phyloP scores from a whole-genome alignment of 768 basidiomycete species.

The Kwoniella pini region DNA sequence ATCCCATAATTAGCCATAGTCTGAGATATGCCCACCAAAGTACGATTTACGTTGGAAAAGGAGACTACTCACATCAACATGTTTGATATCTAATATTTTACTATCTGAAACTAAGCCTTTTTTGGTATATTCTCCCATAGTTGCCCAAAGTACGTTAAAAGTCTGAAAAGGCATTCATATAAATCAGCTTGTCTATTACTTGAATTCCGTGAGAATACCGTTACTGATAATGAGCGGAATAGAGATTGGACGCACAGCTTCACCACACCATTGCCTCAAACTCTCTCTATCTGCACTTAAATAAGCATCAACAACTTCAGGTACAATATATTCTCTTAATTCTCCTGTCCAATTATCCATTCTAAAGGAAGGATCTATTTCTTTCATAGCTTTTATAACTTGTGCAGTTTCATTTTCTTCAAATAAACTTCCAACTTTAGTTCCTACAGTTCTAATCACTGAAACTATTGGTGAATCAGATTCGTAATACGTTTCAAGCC shows the following conservation, averaged over 20 bases:
- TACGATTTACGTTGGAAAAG: neutral
- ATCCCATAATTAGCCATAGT: neutral
- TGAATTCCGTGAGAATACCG: neutral
- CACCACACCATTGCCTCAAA: constrained; percentile 86
- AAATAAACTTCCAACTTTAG: constrained; percentile 76
- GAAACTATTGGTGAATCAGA: constrained; percentile 88
- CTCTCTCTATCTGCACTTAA: constrained; percentile 83
- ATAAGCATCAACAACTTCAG: constrained; percentile 96
- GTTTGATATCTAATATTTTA: constrained; percentile 92
- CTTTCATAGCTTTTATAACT: constrained; percentile 80
- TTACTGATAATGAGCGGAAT: neutral
- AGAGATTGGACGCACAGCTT: constrained; percentile 68
- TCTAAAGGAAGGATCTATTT: constrained; percentile 83
- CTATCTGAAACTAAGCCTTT: constrained; percentile 91
- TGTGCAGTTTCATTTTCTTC: constrained; percentile 99
- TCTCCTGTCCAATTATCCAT: constrained; percentile 86
- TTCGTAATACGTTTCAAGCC: constrained; percentile 70
- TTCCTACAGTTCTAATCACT: constrained; percentile 76
- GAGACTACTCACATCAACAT: constrained; percentile 77
- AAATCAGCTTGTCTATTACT: too few species aligned
- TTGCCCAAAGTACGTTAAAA: constrained; percentile 97
- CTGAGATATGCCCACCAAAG: neutral
- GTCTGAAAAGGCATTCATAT: too few species aligned
- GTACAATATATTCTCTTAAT: constrained; percentile 92
- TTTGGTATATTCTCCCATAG: constrained; percentile 87